phyloP scores from a whole-genome alignment of 805 yeast genomes.

The fission yeast (Schizosaccharomyces pombe) region ASM294v3 CU329670.1:2410501-2411000 shows the following conservation, averaged over 20 bases:
- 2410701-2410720: conserved; percentile 7
- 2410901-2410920: conserved; percentile 11
- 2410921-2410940: background rate
- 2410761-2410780: conserved; percentile 6
- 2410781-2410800: background rate
- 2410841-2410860: conserved; percentile 12
- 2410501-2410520: background rate
- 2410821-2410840: conserved; percentile 11
- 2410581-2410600: conserved; percentile 10
- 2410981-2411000: background rate
- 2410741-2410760: conserved; percentile 13
- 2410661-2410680: conserved; percentile 11
- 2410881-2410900: conserved; percentile 6
- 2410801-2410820: conserved; percentile 5
- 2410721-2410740: conserved; percentile 10
- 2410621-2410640: conserved; percentile 9
- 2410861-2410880: conserved; percentile 7
- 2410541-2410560: conserved; percentile 12
- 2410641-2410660: conserved; percentile 13
- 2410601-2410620: conserved; percentile 11
- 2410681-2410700: conserved; percentile 12
- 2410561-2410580: conserved; percentile 12
- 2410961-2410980: background rate
- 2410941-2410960: background rate
- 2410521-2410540: conserved; percentile 7